Percentiles rank a stretch among this genome's conserved stretches.
Evolutionary conservation across 306 rosid genomes (phyloP).

Genomic region (Prunus padus): DNA sequence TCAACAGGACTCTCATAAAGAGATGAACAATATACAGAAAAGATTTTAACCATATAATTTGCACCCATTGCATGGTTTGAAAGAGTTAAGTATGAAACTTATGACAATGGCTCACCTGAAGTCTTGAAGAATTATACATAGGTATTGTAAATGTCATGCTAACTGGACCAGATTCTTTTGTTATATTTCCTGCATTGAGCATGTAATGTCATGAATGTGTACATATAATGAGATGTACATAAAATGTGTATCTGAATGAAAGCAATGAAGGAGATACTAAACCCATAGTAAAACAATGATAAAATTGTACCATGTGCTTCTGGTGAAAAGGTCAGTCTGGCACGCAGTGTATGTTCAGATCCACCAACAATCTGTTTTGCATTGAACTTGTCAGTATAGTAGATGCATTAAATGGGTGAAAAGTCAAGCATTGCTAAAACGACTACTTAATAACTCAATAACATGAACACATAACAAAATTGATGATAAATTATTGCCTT

Average conservation of each 20-base stretch:
- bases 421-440: background rate
- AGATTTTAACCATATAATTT: background rate
- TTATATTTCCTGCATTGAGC: constrained; percentile 55
- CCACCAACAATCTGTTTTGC: constrained; percentile 67
- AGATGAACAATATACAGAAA: background rate
- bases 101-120: constrained; percentile 51
- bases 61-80: background rate
- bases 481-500: constrained; percentile 51
- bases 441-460: constrained; percentile 3
- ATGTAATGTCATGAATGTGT: constrained; percentile 21
- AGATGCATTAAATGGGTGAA: background rate
- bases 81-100: constrained; percentile 16
- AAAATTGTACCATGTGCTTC: constrained; percentile 55
- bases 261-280: constrained; percentile 14
- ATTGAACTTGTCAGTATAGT: constrained; percentile 36
- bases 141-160: constrained; percentile 91
- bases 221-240: constrained; percentile 5
- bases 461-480: constrained; percentile 1
- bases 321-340: constrained; percentile 74
- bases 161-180: constrained; percentile 83
- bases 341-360: constrained; percentile 76
- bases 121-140: constrained; percentile 73
- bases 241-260: constrained; percentile 11
- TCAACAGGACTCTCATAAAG: background rate
- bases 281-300: background rate